A percentile compares a stretch with the other conserved stretches of the same genome.
These are phyloP conservation scores for Neocucurbitaria cava DNA, from an alignment of 2,329 filamentous ascomycete genomes.

Conservation along the genomic window DNA sequence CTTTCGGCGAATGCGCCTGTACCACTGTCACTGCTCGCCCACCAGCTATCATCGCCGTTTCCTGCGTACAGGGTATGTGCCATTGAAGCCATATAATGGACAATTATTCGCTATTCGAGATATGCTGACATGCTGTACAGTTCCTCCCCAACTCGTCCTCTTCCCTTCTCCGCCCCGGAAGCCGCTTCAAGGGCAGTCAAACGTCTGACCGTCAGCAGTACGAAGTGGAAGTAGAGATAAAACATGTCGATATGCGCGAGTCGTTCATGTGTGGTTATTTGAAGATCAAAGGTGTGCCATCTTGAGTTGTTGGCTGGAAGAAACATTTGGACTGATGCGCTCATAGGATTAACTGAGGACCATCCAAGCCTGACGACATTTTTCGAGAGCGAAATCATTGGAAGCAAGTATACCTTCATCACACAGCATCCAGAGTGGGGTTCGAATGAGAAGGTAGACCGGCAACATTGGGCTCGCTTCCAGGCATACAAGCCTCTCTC, in stretches of 20 bases:
- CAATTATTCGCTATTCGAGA: not conserved
- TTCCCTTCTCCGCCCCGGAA: conserved; percentile 84
- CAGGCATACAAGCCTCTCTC: conserved; percentile 81
- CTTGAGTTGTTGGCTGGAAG: not conserved
- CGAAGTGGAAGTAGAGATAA: conserved; percentile 95
- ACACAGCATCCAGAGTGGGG: conserved; percentile 92
- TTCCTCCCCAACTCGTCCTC: conserved; percentile 80
- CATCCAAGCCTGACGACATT: conserved; percentile 98
- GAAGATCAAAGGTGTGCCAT: conserved; percentile 81
- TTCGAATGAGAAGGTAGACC: conserved; percentile 86
- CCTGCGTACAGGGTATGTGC: conserved; percentile 44
- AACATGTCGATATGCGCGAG: conserved; percentile 92
- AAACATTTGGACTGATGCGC: conserved; percentile 20
- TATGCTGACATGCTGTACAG: conserved; percentile 53
- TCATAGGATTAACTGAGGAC: conserved; percentile 84
- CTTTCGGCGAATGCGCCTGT: conserved; percentile 34
- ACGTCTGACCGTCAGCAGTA: conserved; percentile 93
- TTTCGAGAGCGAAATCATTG: conserved; percentile 98
- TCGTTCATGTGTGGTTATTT: conserved; percentile 95
- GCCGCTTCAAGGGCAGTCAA: conserved; percentile 88
- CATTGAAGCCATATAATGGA: not conserved
- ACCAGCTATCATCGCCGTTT: conserved; percentile 41
- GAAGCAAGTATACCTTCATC: conserved; percentile 90
- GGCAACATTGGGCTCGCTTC: conserved; percentile 93
- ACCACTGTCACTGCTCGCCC: conserved; percentile 32